Conservation (phyloP, 352 stramenopile species). For the Pythium coloratum region DNA sequence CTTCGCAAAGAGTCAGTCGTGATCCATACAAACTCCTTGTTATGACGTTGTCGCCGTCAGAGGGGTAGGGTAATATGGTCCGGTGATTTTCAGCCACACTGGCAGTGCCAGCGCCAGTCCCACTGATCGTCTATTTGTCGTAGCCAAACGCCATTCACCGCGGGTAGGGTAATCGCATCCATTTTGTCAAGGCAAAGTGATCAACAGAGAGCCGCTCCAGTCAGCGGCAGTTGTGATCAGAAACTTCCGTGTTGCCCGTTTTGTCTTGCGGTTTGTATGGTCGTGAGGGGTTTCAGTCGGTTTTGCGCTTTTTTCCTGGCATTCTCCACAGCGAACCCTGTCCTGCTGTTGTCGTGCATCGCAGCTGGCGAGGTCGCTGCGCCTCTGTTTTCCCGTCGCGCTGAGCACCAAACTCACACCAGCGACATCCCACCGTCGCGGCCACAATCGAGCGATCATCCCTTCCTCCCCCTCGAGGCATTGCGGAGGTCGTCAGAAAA, state of each 20-base stretch:
- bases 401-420: conserved; percentile 7
- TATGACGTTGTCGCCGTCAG: neutral
- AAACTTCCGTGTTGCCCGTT: conserved; percentile 22
- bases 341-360: conserved; percentile 18
- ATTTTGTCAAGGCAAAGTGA: neutral
- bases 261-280: conserved; percentile 23
- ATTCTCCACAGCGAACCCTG: conserved; percentile 4
- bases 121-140: conserved; percentile 12
- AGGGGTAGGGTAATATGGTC: conserved; percentile 12
- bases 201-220: neutral
- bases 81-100: neutral
- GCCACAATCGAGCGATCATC: neutral
- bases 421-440: conserved; percentile 18
- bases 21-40: conserved; percentile 7
- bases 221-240: conserved; percentile 1
- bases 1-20: conserved; percentile 21
- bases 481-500: conserved; percentile 1
- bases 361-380: conserved; percentile 13
- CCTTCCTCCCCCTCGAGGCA: neutral
- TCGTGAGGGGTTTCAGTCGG: conserved; percentile 21
- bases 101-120: conserved; percentile 1
- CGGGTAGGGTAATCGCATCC: conserved; percentile 8
- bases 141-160: conserved; percentile 20
- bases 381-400: conserved; percentile 23
- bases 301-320: conserved; percentile 29